A percentile compares a stretch with the other conserved stretches of the same genome.
Conservation (phyloP, 1,139 yeast species). For the Blastobotrys malaysiensis region DNA sequence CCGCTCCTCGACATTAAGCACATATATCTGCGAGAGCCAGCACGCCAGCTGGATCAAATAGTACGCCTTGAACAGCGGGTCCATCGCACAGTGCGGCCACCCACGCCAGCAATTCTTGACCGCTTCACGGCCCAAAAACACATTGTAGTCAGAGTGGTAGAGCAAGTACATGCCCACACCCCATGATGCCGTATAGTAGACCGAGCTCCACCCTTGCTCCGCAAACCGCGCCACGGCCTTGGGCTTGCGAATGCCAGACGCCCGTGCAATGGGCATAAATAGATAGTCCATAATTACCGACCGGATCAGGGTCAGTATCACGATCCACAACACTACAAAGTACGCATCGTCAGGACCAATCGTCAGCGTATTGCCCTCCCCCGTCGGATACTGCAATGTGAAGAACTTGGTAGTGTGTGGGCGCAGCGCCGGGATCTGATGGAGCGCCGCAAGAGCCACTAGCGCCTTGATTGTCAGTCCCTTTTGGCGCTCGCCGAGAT, state of each 20-base stretch:
- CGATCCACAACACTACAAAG: constrained; percentile 51
- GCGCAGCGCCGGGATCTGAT: constrained; percentile 19
- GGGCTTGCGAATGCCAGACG: constrained; percentile 39
- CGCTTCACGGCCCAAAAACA: constrained; percentile 37
- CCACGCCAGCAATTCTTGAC: constrained; percentile 56
- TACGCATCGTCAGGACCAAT: constrained; percentile 42
- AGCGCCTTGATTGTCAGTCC: constrained; percentile 4
- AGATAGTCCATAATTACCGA: constrained; percentile 54
- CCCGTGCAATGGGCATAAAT: constrained; percentile 52
- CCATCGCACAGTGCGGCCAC: constrained; percentile 64
- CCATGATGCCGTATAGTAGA: constrained; percentile 58
- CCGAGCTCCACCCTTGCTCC: constrained; percentile 78
- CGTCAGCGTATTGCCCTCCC: constrained; percentile 16
- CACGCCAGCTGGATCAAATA: constrained; percentile 67
- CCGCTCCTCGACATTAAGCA: constrained; percentile 66
- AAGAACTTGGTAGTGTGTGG: constrained; percentile 24
- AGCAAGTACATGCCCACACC: constrained; percentile 55
- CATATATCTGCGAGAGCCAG: constrained; percentile 79
- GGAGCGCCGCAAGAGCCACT: constrained; percentile 9
- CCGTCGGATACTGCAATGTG: constrained; percentile 18
- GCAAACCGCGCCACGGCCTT: constrained; percentile 64
- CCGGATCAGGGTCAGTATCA: constrained; percentile 54
- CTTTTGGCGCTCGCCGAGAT: constrained; percentile 7
- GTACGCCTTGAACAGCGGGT: constrained; percentile 52
- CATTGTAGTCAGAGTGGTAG: constrained; percentile 49